phyloP scores from a whole-genome alignment of 371 early-diverging fungal species.

The Mortierella sp. region DNA sequence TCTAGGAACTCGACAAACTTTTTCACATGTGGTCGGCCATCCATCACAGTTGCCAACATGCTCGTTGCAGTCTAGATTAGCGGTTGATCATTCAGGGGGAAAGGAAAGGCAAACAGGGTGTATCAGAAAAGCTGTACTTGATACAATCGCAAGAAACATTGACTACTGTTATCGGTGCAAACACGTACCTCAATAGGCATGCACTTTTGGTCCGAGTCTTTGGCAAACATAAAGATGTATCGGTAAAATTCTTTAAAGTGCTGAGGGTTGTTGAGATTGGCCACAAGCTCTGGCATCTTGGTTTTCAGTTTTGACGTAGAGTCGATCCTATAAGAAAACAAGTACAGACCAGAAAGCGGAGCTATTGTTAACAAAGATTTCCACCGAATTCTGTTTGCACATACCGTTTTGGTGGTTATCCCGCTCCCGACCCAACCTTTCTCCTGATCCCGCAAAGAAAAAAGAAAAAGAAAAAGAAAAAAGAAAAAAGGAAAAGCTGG shows the following conservation, averaged over 20 bases:
- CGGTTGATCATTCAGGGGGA: no score
- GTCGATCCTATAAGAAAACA: conserved; percentile 59
- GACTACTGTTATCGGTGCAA: conserved; percentile 4
- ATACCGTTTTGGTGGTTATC: no score
- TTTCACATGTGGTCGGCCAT: conserved; percentile 58
- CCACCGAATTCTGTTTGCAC: no score
- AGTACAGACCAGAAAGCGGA: no score
- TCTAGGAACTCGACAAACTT: conserved; percentile 65
- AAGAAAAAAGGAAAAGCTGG: not conserved
- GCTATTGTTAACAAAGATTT: no score
- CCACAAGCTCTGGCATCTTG: conserved; percentile 57
- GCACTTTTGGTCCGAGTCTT: conserved; percentile 74
- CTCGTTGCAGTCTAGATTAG: conserved; percentile 62
- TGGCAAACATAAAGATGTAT: conserved; percentile 75
- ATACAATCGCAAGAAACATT: not conserved
- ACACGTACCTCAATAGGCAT: conserved; percentile 70
- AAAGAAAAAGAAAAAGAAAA: not conserved
- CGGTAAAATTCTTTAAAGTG: conserved; percentile 73
- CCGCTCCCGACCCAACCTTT: no score
- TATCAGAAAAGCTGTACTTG: no score
- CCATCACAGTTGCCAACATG: conserved; percentile 66
- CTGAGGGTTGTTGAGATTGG: conserved; percentile 55
- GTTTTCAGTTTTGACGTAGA: conserved; percentile 60
- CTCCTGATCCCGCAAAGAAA: no score
- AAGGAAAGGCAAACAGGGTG: no score